These are phyloP conservation scores for Cladosporium oxysporum DNA, from an alignment of 2,329 filamentous ascomycete genomes.

Conservation along the genomic window DNA sequence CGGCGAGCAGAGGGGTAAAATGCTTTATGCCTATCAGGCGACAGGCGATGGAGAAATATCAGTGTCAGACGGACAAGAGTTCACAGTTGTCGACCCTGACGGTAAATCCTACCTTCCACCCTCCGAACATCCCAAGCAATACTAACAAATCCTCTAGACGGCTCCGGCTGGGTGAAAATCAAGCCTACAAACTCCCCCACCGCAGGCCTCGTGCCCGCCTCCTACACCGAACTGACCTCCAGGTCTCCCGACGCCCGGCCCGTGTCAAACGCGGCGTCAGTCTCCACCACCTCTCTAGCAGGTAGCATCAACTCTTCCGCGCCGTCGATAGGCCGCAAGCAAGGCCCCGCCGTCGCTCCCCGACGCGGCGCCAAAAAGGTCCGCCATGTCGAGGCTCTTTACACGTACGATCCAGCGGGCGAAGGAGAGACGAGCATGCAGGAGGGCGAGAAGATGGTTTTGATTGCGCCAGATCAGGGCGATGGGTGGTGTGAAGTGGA, in stretches of 20 bases:
- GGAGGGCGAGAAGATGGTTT: conserved; percentile 88
- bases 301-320: conserved; percentile 10
- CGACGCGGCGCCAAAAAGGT: conserved; percentile 61
- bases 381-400: conserved; percentile 88
- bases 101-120: conserved; percentile 58
- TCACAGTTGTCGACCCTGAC: conserved; percentile 80
- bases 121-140: conserved; percentile 16
- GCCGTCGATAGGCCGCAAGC: conserved; percentile 54
- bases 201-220: conserved; percentile 82
- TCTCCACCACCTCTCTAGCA: conserved; percentile 65
- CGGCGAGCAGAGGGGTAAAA: conserved; percentile 72
- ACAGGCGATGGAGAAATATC: conserved; percentile 78
- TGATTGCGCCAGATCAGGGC: conserved; percentile 82
- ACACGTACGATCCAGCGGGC: conserved; percentile 84
- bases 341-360: conserved; percentile 88
- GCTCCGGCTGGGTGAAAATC: conserved; percentile 88
- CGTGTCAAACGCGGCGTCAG: conserved; percentile 41
- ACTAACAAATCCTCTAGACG: conserved; percentile 59
- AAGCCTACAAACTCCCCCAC: conserved; percentile 56
- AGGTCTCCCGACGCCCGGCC: conserved; percentile 17
- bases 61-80: conserved; percentile 75
- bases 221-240: conserved; percentile 70
- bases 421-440: conserved; percentile 86
- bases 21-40: conserved; percentile 86
- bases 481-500: conserved; percentile 98